phyloP scores from a whole-genome alignment of 2,329 filamentous ascomycete species.

The Ascochyta koolunga region DNA sequence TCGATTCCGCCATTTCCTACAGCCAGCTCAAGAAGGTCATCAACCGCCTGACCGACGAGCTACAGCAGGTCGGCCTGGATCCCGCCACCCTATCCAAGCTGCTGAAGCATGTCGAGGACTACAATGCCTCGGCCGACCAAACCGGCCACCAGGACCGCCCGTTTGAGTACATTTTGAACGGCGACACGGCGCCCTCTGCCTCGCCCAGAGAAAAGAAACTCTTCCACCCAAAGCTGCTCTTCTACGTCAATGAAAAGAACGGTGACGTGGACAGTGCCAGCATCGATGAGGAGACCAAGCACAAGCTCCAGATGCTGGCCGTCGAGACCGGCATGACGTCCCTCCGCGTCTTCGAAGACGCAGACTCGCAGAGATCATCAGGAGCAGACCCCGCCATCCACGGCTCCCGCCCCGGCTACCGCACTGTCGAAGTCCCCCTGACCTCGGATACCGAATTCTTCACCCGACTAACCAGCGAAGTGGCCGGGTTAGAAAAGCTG shows the following conservation, averaged over 20 bases:
- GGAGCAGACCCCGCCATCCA: slow-evolving; percentile 4
- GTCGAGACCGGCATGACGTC: slow-evolving; percentile 52
- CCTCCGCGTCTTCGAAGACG: slow-evolving; percentile 40
- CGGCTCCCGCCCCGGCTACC: slow-evolving; percentile 35
- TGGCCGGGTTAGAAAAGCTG: slow-evolving; percentile 71
- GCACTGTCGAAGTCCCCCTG: slow-evolving; percentile 73
- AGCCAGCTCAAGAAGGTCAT: slow-evolving; percentile 87
- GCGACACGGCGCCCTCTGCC: slow-evolving; percentile 12
- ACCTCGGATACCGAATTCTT: slow-evolving; percentile 83
- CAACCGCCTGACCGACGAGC: slow-evolving; percentile 76
- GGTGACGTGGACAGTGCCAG: slow-evolving; percentile 72
- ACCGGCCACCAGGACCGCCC: slow-evolving; percentile 38
- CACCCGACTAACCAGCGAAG: slow-evolving; percentile 72
- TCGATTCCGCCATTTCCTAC: slow-evolving; percentile 81
- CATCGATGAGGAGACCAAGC: slow-evolving; percentile 68
- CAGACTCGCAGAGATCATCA: slow-evolving; percentile 16
- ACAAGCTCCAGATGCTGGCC: slow-evolving; percentile 67
- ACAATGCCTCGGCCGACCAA: slow-evolving; percentile 35
- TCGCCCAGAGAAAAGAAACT: slow-evolving; percentile 23
- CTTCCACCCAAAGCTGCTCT: slow-evolving; percentile 72
- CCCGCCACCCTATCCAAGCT: slow-evolving; percentile 71
- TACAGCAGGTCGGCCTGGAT: slow-evolving; percentile 73
- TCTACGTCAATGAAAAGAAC: slow-evolving; percentile 70
- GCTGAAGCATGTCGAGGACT: slow-evolving; percentile 55
- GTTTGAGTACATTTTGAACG: slow-evolving; percentile 47